Evolutionary conservation across 352 stramenopile genomes (phyloP), one percentile per base, ranked within the genome.

Genomic region (Phytophthora macrochlamydospora): DNA sequence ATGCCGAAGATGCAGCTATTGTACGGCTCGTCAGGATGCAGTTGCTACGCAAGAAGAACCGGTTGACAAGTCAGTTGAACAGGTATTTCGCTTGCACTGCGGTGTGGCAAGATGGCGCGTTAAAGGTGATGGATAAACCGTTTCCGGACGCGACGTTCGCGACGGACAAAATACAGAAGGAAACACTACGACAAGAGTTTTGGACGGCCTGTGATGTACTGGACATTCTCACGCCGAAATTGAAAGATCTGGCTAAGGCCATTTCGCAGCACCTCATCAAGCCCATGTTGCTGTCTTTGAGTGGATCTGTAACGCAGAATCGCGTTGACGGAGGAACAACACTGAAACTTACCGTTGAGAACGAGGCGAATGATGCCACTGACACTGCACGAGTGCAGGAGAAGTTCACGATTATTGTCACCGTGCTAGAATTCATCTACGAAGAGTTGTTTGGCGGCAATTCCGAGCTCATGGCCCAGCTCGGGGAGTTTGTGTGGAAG

Each of bases 401-500:
- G 13, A 81, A 79, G 33, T 87, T 64, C 53, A 57, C 60, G 9
- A 79, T 78, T 51, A 70, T 90, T 46, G 71, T 90, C 18, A 62
- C 24, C 8, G 59, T 87, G 5, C 67, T 93, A n/a, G 60, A 72
- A 29, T 93, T 91, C 29, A 46, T 91, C 31, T 66, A 90, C 50
- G 24, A 67, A 1, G 79, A 90, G 40, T 51, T 93, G 35, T 78
- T 93, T 57, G 59, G 43, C 2, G 48, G 71, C 5, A 76, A 76
- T 32, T 40, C 61, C 0, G 70, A 82, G 52, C 62, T 91, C 24
- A 91, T 91, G 81, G 60, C 72, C 13, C 72, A 66, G 37, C 69
- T 89, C 29, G 69, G 71, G 18, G 81, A 80, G 12, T 69, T 87
- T 4, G 60, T 93, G 43, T 93, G 85, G 83, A 93, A 87, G 45